phyloP scores from a whole-genome alignment of 2,329 filamentous ascomycete genomes.

The Fusarium marasasianum region DNA sequence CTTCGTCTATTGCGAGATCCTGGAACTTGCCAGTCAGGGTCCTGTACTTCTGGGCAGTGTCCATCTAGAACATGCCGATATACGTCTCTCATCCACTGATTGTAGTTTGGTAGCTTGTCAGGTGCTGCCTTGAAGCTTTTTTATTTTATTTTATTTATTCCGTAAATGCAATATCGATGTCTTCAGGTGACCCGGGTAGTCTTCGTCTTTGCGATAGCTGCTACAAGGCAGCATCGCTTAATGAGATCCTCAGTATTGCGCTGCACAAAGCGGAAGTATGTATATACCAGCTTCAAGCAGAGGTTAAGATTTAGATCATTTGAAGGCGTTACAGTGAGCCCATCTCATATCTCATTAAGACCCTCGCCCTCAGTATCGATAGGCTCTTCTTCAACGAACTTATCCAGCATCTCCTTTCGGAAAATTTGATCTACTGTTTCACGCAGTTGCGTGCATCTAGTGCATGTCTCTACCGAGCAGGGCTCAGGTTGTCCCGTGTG shows the following conservation, averaged over 20 bases:
- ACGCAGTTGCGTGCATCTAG: background rate
- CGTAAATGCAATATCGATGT: background rate
- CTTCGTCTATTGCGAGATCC: background rate
- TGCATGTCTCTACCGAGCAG: background rate
- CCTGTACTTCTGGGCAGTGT: background rate
- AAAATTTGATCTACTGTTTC: background rate
- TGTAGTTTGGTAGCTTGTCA: background rate
- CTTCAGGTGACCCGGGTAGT: background rate
- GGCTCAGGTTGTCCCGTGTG: background rate
- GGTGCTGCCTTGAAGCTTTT: background rate
- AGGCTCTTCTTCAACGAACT: background rate
- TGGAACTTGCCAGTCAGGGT: background rate
- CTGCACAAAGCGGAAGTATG: no score
- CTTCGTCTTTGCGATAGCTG: background rate
- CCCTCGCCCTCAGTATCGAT: background rate
- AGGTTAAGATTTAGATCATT: no score
- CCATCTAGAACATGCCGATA: background rate
- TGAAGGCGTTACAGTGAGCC: background rate
- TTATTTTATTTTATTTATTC: no score
- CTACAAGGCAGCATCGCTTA: background rate
- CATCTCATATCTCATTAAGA: background rate
- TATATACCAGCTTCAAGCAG: no score
- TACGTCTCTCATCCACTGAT: background rate
- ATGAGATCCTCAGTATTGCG: background rate
- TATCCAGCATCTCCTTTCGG: background rate